Base-by-base conservation (phyloP, 345 rosid genomes). In the Camelina laxa region DNA sequence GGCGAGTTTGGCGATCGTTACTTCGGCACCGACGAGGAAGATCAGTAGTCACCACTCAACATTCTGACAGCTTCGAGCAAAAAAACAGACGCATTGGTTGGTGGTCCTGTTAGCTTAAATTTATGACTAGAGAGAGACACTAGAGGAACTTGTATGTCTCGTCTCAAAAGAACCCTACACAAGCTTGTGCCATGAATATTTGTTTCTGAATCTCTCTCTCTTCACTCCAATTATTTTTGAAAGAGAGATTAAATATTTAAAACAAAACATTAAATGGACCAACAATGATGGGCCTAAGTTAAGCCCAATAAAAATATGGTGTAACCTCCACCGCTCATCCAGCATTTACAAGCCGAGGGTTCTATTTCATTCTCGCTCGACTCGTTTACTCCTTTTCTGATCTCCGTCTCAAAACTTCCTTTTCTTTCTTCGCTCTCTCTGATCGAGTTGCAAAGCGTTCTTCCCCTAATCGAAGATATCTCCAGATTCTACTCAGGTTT, bases 1-100 rank as follows among this genome's bases (percentile, higher is more conserved):
- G 99, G 97, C 17, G 97, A 95, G 88, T 95, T 95, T 66, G 99
- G 99, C 0, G 97, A 95, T 80, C 92, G 93, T 10, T 95, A 95
- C 87, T 95, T 95, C 24, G 97, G 97, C 33, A 95, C 99, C 6
- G 97, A 92, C 70, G 97, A 95, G 75, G 90, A 80, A 82, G 51
- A 50, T 7, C 39, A 49, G 53, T 33, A 50, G 54, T 31, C n/a
- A 58, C 44, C 21, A 16, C 44, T 20, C 42, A 48, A 65, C 48
- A 64, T 38, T 49, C 60, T 58, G 49, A 55, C 15, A 13, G 55
- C 51, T 35, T 56, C 21, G 7, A 67, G 36, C 35, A 49, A 14
- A 48, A 19, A 56, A 66, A 15, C 27, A 38, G 65, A 66, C 53
- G 24, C 67, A 49, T 44, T 42, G 20, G 33, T 36, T 9, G 20